A percentile compares a stretch with the other conserved stretches of the same genome.
Evolutionary conservation across 2,329 filamentous ascomycete species (phyloP).

Genomic region (Magnaporthiopsis poae): DNA sequence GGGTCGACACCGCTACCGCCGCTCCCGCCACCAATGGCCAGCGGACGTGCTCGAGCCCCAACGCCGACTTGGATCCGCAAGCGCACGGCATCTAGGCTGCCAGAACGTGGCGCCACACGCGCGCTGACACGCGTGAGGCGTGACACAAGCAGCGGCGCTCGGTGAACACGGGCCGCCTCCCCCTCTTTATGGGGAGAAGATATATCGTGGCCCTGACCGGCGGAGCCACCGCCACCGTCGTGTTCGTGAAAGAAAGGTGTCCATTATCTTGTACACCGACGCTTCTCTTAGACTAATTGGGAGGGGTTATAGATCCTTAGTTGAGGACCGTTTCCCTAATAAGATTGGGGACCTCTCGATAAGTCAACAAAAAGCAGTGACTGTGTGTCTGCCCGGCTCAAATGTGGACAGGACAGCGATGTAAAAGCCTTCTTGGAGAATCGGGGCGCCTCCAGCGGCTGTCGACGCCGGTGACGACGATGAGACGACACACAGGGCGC

Average conservation of each 20-base stretch:
- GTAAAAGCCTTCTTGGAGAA: constrained; percentile 63
- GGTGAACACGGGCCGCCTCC: constrained; percentile 24
- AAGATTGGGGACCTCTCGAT: too few species aligned
- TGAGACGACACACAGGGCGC: constrained; percentile 53
- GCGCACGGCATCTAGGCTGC: constrained; percentile 38
- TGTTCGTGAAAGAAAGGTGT: too few species aligned
- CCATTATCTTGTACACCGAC: too few species aligned
- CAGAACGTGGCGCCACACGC: constrained; percentile 27
- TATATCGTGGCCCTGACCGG: background rate
- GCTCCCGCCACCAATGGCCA: constrained; percentile 59
- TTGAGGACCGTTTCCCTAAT: too few species aligned
- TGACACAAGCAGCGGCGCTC: constrained; percentile 28
- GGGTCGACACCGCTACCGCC: constrained; percentile 48
- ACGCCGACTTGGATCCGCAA: constrained; percentile 64
- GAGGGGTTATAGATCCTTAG: too few species aligned
- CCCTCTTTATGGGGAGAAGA: background rate
- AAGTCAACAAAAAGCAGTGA: too few species aligned
- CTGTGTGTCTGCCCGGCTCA: constrained; percentile 50
- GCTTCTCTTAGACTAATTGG: too few species aligned
- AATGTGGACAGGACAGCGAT: constrained; percentile 88
- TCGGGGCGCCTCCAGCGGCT: constrained; percentile 14
- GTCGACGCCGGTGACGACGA: constrained; percentile 19
- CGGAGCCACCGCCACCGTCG: too few species aligned
- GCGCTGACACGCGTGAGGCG: constrained; percentile 54
- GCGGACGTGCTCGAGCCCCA: constrained; percentile 45